Evolutionary conservation across 2,329 filamentous ascomycete genomes (phyloP).

Genomic region (Fusarium sp.): DNA sequence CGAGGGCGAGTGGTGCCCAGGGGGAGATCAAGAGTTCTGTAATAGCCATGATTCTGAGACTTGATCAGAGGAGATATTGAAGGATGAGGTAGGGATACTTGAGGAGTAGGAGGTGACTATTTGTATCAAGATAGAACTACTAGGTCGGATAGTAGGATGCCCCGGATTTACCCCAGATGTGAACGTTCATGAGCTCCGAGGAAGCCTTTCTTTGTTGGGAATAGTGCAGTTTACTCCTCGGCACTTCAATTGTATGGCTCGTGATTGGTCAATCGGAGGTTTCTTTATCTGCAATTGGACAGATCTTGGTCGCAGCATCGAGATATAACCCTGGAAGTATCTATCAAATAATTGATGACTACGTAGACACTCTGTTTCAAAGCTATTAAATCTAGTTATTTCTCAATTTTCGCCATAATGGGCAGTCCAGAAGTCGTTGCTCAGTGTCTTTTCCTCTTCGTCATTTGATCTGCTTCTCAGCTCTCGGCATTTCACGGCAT

Average conservation of each 20-base stretch:
- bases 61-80: neutral
- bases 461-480: neutral
- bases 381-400: accelerated
- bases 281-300: accelerated
- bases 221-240: neutral
- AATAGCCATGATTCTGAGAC: conserved; percentile 25
- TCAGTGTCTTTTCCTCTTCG: neutral
- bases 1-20: conserved; percentile 28
- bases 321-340: neutral
- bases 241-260: neutral
- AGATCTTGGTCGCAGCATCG: no score
- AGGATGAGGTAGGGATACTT: accelerated
- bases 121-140: neutral
- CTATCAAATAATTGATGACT: accelerated
- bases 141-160: neutral
- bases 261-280: neutral
- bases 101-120: neutral
- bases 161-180: conserved; percentile 18
- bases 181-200: conserved; percentile 4
- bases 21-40: conserved; percentile 29
- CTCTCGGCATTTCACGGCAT: neutral
- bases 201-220: neutral
- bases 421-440: accelerated
- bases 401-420: accelerated
- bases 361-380: accelerated